Evolutionary conservation across 2,329 filamentous ascomycete genomes (phyloP), one percentile per base, ranked within the genome.

Genomic region (Penicillium sp.): DNA sequence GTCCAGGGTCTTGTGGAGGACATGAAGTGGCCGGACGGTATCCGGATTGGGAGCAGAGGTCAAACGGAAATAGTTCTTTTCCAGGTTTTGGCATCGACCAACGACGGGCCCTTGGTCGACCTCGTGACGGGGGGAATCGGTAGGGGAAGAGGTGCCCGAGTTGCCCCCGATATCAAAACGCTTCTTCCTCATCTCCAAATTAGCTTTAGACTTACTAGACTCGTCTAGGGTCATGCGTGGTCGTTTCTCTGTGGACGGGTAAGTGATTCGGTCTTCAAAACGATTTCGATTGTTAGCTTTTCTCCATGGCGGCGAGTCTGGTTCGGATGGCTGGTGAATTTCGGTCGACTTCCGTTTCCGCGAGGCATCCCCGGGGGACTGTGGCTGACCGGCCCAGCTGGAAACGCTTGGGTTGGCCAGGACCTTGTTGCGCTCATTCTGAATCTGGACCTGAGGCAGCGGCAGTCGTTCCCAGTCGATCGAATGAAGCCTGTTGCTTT

Each of bases 31-130:
- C 30, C 92, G 88, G 34, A 98, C 92, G 54, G 83, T 82, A 57
- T 89, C 84, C 38, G 89, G 81, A 50, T 93, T 85, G 22, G 92
- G 92, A 32, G 89, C 82, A 20, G 89, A 81, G 12, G 90, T 98
- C 61, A 98, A 75, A 46, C 92, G 88, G 59, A 96, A 84, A 61
- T 95, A 98, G 59, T 79, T 82, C 74, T 98, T 98, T 67, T 96
- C 90, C 52, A 96, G 72, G 15, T 73, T 75, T 64, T 88, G 77
- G 62, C 83, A 90, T 30, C 84, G 86, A 51, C 92, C 92, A 43
- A 95, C 77, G 22, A 96, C 82, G 7, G 92, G 92, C 44, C 77
- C 77, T 48, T 69, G 64, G 41, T 66, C 60, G 37, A 63, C 61
- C 48, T 64, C 59, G 41, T 64, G 60, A 50, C 66, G 56, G 30